Base-by-base conservation (phyloP, 306 rosid species). In the Vigna hirtella region DNA sequence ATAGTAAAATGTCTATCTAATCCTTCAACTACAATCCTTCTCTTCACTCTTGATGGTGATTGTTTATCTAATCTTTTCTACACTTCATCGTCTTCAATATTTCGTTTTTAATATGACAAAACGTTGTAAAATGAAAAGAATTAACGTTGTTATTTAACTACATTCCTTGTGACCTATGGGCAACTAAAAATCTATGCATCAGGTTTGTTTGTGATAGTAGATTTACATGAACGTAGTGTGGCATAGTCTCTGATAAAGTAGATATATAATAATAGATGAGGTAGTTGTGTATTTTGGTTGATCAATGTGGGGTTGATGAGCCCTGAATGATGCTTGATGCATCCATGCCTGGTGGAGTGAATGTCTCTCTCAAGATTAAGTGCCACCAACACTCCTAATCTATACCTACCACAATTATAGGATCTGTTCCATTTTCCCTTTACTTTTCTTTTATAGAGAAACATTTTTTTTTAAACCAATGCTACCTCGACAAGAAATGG, bases 41-140 rank as follows among this genome's bases (percentile, higher is more conserved):
- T 55, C 45, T 55, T 80, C 45, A 80, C 58, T 74, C 40, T 73
- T 73, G 84, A 66, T 66, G 80, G 6, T 48, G 71, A 26, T 81
- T 81, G 72, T 48, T 66, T 48, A 74, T 56, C 80, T 66, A 56
- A 81, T 79, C 67, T 64, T 30, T 34, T 40, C 18, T 53, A 14
- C 28, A 38, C 73, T 17, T 69, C 15, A 26, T 20, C 26, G 36
- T 63, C 5, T 20, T 17, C 30, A 28, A 49, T n/a, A 1, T 71
- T 9, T 2, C 50, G 56, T 24, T 47, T 48, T 3, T 48, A 24
- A 67, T 24, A 14, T 43, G 32, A 17, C 30, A 18, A 66, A 40
- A 66, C 0, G 3, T 13, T 6, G 4, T 6, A 48, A 48, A 24
- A 12, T 20, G 0, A 67, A 14, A 32, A 28, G 5, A 50, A 26